Evolutionary conservation across 768 basidiomycete species (phyloP).

Genomic region (Hysterangium stoloniferum): DNA sequence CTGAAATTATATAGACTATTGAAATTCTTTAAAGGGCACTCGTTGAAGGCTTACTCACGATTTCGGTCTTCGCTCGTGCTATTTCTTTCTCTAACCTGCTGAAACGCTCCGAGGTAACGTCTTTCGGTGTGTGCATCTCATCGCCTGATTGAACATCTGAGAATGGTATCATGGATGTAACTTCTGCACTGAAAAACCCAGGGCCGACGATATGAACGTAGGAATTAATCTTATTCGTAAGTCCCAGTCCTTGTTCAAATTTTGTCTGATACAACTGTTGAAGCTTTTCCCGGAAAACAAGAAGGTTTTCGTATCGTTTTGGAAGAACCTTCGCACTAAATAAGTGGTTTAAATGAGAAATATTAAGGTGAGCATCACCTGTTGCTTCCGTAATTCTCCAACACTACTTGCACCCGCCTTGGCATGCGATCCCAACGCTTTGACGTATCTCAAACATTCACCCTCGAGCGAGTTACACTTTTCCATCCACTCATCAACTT

Average conservation of each 20-base stretch:
- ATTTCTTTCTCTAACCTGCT: constrained; percentile 77
- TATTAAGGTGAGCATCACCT: constrained; percentile 20
- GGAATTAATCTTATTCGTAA: constrained; percentile 55
- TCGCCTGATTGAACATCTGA: constrained; percentile 34
- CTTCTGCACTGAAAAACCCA: constrained; percentile 50
- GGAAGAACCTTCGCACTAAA: constrained; percentile 42
- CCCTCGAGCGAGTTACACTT: constrained; percentile 56
- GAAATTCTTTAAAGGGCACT: background rate
- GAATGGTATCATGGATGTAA: constrained; percentile 40
- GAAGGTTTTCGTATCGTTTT: constrained; percentile 55
- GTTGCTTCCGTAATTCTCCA: constrained; percentile 63
- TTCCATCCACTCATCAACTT: constrained; percentile 69
- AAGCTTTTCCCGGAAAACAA: constrained; percentile 69
- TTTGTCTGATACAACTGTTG: constrained; percentile 71
- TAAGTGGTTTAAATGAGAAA: background rate
- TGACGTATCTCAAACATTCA: constrained; percentile 57
- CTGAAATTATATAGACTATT: background rate
- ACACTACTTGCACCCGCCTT: constrained; percentile 60
- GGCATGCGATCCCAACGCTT: constrained; percentile 62
- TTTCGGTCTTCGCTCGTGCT: constrained; percentile 78
- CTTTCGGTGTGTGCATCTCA: constrained; percentile 38
- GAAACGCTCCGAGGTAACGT: constrained; percentile 78
- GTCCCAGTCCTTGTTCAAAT: constrained; percentile 62
- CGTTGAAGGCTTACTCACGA: constrained; percentile 40
- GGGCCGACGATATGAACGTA: constrained; percentile 55